Conservation (phyloP, 2,329 filamentous ascomycete species). For the Xylariales sp. region DNA sequence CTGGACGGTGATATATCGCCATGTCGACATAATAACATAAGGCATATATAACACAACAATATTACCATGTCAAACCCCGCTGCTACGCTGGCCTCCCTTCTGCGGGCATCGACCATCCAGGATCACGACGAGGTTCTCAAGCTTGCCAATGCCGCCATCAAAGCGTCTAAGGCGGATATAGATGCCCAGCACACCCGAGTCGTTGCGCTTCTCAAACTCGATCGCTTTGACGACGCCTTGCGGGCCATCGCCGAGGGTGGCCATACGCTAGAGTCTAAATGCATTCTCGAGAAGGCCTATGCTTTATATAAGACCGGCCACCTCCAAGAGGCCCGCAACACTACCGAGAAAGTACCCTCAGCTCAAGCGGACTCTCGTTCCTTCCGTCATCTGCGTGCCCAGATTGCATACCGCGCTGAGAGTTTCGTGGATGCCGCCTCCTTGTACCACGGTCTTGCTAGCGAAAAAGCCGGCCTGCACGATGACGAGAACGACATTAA, state of each 20-base stretch:
- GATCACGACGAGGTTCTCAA: slow-evolving; percentile 81
- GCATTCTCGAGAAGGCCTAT: slow-evolving; percentile 79
- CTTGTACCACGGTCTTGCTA: slow-evolving; percentile 70
- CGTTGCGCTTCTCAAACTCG: slow-evolving; percentile 82
- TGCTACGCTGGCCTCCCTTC: slow-evolving; percentile 63
- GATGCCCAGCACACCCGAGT: slow-evolving; percentile 76
- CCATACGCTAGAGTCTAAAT: slow-evolving; percentile 68
- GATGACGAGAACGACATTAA: slow-evolving; percentile 79
- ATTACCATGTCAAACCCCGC: slow-evolving; percentile 57
- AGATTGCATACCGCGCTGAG: slow-evolving; percentile 79
- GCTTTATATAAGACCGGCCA: slow-evolving; percentile 84
- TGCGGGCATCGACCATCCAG: slow-evolving; percentile 66
- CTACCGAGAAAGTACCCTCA: slow-evolving; percentile 51
- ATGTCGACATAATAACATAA: slow-evolving; percentile 22
- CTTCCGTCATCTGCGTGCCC: slow-evolving; percentile 68
- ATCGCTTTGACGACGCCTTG: slow-evolving; percentile 82
- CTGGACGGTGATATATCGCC: background rate
- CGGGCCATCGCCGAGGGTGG: slow-evolving; percentile 74
- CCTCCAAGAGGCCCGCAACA: slow-evolving; percentile 69
- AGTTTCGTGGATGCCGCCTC: slow-evolving; percentile 74
- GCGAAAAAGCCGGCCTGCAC: slow-evolving; percentile 55
- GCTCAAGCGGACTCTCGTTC: slow-evolving; percentile 47
- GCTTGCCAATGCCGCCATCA: slow-evolving; percentile 70
- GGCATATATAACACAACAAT: background rate
- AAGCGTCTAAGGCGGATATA: slow-evolving; percentile 65